Conservation (phyloP, 805 yeast genomes). For the Pichia membranifaciens region DNA sequence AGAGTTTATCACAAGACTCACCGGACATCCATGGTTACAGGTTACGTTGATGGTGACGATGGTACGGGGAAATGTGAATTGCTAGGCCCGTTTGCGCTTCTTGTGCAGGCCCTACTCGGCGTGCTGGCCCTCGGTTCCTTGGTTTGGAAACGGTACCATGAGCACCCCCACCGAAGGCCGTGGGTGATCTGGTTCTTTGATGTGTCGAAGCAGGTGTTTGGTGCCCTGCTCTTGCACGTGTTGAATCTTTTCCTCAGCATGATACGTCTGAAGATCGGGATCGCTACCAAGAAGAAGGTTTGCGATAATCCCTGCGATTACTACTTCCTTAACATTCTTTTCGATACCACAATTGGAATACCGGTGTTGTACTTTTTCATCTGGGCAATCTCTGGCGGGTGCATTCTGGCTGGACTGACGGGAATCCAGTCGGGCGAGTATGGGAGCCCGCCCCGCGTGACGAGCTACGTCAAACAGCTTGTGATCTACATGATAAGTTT, state of each 20-base stretch:
- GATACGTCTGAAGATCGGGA: slow-evolving; percentile 31
- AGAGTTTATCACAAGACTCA: too few species aligned
- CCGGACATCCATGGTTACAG: too few species aligned
- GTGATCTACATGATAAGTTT: slow-evolving; percentile 59
- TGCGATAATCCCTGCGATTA: slow-evolving; percentile 77
- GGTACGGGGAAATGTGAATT: slow-evolving; percentile 42
- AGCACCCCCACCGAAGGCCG: slow-evolving; percentile 74
- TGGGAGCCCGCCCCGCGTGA: slow-evolving; percentile 58
- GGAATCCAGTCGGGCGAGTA: slow-evolving; percentile 53
- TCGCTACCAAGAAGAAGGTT: too few species aligned
- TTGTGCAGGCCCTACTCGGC: slow-evolving; percentile 75
- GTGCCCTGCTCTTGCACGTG: slow-evolving; percentile 79
- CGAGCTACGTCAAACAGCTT: slow-evolving; percentile 68
- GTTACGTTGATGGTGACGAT: background rate
- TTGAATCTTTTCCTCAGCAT: slow-evolving; percentile 70
- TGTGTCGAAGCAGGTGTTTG: slow-evolving; percentile 83
- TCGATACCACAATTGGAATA: slow-evolving; percentile 93
- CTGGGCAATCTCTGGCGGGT: background rate
- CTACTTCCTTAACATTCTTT: slow-evolving; percentile 82
- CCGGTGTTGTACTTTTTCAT: slow-evolving; percentile 59
- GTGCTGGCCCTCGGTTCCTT: slow-evolving; percentile 67
- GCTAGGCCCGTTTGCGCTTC: slow-evolving; percentile 79
- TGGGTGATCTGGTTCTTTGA: slow-evolving; percentile 88
- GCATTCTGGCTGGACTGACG: slow-evolving; percentile 31
- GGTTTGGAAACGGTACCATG: slow-evolving; percentile 69